Conservation (phyloP, 75 land plant genomes). For the Cupressus sempervirens region DNA sequence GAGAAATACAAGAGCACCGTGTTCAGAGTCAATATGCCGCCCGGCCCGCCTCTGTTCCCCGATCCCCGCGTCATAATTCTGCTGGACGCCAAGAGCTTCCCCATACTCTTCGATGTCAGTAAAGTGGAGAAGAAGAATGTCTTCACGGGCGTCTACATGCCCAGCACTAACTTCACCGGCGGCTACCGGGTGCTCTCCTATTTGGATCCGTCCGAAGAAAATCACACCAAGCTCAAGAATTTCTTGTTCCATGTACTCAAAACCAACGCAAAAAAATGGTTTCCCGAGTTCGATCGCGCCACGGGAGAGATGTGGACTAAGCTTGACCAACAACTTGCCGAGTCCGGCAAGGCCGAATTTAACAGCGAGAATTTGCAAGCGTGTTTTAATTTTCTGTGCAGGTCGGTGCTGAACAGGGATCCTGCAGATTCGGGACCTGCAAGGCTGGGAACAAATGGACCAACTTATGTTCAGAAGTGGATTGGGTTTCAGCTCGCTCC, state of each 20-base stretch:
- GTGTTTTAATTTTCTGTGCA: too few species aligned
- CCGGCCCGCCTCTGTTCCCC: too few species aligned
- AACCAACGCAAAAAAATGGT: too few species aligned
- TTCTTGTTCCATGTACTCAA: too few species aligned
- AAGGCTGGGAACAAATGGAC: conserved; percentile 10
- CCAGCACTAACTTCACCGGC: conserved; percentile 25
- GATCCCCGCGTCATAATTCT: too few species aligned
- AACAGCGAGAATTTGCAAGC: too few species aligned
- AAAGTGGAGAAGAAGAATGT: conserved; percentile 42
- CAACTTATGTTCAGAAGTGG: conserved; percentile 11
- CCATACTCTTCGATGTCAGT: conserved; percentile 34
- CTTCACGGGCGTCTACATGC: conserved; percentile 32
- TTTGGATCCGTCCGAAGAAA: neutral
- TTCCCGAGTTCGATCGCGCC: too few species aligned
- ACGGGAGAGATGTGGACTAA: too few species aligned
- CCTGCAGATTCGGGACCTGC: conserved; percentile 11
- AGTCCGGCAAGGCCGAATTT: neutral
- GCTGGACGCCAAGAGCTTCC: too few species aligned
- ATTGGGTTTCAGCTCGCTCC: conserved; percentile 11
- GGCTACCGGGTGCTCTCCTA: conserved; percentile 36
- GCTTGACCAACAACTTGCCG: conserved; percentile 22
- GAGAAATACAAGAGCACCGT: too few species aligned
- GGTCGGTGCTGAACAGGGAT: neutral
- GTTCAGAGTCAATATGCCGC: too few species aligned
- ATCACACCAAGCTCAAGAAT: too few species aligned